Evolutionary conservation across 2,329 filamentous ascomycete species (phyloP).

Genomic region (Sporothrix curviconia): DNA sequence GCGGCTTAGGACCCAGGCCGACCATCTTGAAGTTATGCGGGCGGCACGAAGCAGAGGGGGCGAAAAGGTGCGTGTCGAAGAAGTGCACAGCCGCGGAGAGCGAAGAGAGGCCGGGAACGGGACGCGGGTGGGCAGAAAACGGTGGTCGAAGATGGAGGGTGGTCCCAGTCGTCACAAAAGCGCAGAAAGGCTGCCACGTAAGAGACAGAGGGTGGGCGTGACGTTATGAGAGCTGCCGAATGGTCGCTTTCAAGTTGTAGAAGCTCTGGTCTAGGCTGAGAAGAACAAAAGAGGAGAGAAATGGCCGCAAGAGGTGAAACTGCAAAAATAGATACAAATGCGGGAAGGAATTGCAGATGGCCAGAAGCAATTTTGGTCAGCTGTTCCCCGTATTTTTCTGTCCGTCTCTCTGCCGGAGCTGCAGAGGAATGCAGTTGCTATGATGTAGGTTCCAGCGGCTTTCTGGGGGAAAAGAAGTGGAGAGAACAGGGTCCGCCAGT

Average conservation of each 20-base stretch:
- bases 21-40: conserved; percentile 45
- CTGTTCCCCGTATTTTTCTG: conserved; percentile 1
- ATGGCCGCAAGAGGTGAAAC: too few relatives aligned
- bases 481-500: not conserved
- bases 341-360: not conserved
- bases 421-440: conserved; percentile 8
- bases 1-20: conserved; percentile 55
- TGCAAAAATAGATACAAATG: not conserved
- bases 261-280: too few relatives aligned
- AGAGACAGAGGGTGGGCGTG: not conserved
- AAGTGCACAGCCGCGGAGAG: not conserved
- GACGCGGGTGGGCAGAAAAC: not conserved
- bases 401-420: too few relatives aligned
- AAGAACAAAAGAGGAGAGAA: not conserved
- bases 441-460: conserved; percentile 3
- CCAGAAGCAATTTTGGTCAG: not conserved
- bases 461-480: not conserved
- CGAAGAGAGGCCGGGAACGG: not conserved
- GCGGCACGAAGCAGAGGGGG: not conserved
- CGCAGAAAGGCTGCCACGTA: too few relatives aligned
- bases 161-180: not conserved
- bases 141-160: not conserved
- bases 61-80: not conserved
- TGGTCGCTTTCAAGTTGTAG: not conserved
- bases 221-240: not conserved